phyloP scores from a whole-genome alignment of 2,329 filamentous ascomycete genomes.

The Berkeleyomyces rouxiae region DNA sequence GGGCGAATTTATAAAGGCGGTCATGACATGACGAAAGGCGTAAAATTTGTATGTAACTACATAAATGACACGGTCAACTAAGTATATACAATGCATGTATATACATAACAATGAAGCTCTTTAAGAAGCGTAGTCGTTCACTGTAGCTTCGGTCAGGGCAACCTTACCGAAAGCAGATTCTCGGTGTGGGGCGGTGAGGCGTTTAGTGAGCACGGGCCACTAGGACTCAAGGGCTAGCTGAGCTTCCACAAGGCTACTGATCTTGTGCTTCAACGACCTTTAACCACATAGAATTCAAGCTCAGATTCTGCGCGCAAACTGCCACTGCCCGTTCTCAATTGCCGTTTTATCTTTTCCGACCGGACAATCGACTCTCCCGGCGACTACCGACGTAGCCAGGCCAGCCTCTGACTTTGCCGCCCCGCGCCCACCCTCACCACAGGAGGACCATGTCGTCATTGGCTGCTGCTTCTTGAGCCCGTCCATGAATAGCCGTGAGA shows the following conservation, averaged over 20 bases:
- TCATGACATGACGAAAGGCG: constrained; percentile 12
- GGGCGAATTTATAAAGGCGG: constrained; percentile 14
- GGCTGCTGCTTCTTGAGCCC: neutral
- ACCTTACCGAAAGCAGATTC: neutral
- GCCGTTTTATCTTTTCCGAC: neutral
- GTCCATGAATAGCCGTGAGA: constrained; percentile 19
- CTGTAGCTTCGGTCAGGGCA: neutral
- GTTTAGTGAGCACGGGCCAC: neutral
- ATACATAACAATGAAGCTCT: neutral
- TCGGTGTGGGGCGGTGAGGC: constrained; percentile 1
- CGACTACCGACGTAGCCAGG: neutral
- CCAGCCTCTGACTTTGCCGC: neutral
- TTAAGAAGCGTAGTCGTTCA: neutral
- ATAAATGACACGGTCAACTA: neutral
- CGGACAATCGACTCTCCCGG: neutral
- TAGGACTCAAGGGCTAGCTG: neutral
- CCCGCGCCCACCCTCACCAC: neutral
- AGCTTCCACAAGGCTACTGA: neutral
- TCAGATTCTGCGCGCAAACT: neutral
- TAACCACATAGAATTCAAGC: neutral
- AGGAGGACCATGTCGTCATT: constrained; percentile 1
- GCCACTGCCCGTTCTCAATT: neutral
- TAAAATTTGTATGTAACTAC: neutral
- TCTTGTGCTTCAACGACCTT: neutral
- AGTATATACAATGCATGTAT: neutral